Conservation (phyloP, 305 asterid species). For the Fraxinus angustifolia region DNA sequence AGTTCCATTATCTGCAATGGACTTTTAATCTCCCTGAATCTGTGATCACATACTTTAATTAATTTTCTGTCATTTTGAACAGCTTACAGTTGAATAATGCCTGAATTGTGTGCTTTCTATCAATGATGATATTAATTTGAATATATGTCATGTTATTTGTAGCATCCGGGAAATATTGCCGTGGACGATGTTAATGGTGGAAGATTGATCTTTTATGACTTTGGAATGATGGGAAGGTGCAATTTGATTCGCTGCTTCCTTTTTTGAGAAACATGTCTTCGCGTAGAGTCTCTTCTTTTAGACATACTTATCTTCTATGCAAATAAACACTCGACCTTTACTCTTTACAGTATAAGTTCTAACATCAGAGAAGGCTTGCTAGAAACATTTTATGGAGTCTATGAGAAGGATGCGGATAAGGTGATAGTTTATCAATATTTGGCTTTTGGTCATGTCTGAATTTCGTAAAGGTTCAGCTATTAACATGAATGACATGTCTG, state of each 20-base stretch:
- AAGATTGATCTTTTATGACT: conserved; percentile 88
- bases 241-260: conserved; percentile 4
- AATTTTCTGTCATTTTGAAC: background rate
- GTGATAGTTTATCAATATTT: conserved; percentile 34
- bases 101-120: conserved; percentile 5
- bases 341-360: conserved; percentile 75
- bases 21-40: background rate
- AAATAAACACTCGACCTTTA: conserved; percentile 15
- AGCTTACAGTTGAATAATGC: background rate
- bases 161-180: conserved; percentile 99
- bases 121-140: conserved; percentile 4
- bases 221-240: conserved; percentile 99
- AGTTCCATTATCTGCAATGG: background rate
- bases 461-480: background rate
- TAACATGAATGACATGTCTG: conserved; percentile 4
- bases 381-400: conserved; percentile 93
- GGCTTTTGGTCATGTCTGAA: background rate
- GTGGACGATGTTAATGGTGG: conserved; percentile 98
- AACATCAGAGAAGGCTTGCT: conserved; percentile 91
- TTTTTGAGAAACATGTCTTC: background rate
- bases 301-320: conserved; percentile 12
- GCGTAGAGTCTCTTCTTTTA: conserved; percentile 2
- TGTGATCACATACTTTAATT: background rate
- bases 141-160: conserved; percentile 17
- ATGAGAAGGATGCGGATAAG: conserved; percentile 90